Evolutionary conservation across 164 flowering plant species (phyloP), one percentile per base, ranked within the genome.

Genomic region (Magnolia changhungtana): DNA sequence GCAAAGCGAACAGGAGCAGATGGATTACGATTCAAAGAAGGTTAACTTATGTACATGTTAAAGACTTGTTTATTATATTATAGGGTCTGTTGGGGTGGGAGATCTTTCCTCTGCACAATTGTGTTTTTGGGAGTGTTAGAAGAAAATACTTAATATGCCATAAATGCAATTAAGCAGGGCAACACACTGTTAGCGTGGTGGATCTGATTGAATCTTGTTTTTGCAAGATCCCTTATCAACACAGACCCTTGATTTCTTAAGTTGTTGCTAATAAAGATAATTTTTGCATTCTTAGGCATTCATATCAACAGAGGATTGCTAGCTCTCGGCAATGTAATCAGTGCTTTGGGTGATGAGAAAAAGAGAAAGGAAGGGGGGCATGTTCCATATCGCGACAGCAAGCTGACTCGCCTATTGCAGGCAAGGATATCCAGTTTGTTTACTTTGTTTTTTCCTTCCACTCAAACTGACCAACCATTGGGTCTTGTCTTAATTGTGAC

Each of bases 261-360:
- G n/a, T 69, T 61, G 61, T 64, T 45, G 20, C 68, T 75, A 23
- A 65, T 37, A 9, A 51, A n/a, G 55, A 67, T 61, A 6, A 23
- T 45, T 21, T 49, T 68, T 69, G 14, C 16, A 29, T 63, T 20
- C 8, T 14, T 75, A 96, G 99, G 99, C 1, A 91, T 96, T 77
- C 98, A 93, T 79, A 96, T 96, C 71, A 96, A 96, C 67, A 94
- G 87, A 78, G 99, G 99, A 31, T 77, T 96, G 75, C 78, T 96
- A 67, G 96, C 99, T 76, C 95, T 96, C 75, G 99, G 99, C 11
- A 96, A 96, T 86, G 99, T 96, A 69, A 96, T 96, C n/a, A 96
- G 98, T 89, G 99, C 99, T n/a, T 75, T 96, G 74, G 99, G 99
- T 16, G 99, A 96, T 88, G 99, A 96, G 69, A 96, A 88, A 83